Conservation (phyloP, 78 protist genomes). For the Tieghemostelium lacteum region DNA sequence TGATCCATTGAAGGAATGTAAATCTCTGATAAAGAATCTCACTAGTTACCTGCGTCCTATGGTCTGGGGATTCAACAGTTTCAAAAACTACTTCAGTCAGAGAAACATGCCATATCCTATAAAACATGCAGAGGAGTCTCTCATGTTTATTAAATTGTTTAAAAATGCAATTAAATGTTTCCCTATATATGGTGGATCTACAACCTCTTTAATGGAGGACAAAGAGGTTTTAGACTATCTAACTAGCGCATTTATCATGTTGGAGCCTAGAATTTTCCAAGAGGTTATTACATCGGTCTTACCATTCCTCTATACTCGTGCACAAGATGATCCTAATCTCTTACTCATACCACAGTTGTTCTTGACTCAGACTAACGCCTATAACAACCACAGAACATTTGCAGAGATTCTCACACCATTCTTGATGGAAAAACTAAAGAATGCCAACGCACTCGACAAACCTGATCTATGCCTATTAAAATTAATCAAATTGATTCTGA, state of each 20-base stretch:
- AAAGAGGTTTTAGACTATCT: slow-evolving; percentile 88
- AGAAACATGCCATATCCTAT: neutral
- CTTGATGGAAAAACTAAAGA: slow-evolving; percentile 33
- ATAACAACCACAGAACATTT: neutral
- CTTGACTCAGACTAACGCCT: slow-evolving; percentile 17
- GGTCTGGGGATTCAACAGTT: slow-evolving; percentile 80
- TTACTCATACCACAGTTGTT: slow-evolving; percentile 91
- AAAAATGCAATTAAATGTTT: slow-evolving; percentile 85
- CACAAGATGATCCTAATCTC: slow-evolving; percentile 65
- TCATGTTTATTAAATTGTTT: slow-evolving; percentile 66
- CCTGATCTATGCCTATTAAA: slow-evolving; percentile 31
- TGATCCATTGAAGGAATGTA: slow-evolving; percentile 70
- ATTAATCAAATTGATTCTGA: slow-evolving; percentile 7
- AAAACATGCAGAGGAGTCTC: slow-evolving; percentile 27
- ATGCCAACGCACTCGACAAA: slow-evolving; percentile 9
- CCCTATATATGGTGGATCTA: slow-evolving; percentile 34
- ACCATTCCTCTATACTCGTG: slow-evolving; percentile 65
- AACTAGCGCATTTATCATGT: slow-evolving; percentile 86
- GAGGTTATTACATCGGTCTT: slow-evolving; percentile 73
- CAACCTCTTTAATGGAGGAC: slow-evolving; percentile 46
- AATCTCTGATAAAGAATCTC: slow-evolving; percentile 84
- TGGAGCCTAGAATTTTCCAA: slow-evolving; percentile 83
- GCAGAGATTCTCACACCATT: slow-evolving; percentile 61
- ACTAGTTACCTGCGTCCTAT: slow-evolving; percentile 89
- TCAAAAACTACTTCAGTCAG: neutral